Evolutionary conservation across 208 protist genomes (phyloP).

Genomic region (Kentomonas sorsogonicus): DNA sequence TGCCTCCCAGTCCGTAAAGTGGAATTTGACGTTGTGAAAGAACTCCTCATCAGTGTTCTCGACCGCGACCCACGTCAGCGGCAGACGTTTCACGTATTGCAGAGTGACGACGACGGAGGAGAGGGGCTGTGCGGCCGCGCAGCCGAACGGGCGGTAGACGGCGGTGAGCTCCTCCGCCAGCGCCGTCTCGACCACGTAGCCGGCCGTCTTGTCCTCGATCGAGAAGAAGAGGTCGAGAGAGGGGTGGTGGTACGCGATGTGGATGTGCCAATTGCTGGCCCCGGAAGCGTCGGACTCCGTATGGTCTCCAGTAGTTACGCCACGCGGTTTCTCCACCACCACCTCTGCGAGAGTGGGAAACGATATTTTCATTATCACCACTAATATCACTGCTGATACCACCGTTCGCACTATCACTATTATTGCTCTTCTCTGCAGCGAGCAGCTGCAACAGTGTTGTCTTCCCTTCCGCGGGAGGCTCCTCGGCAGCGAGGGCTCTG

Average conservation of each 20-base stretch:
- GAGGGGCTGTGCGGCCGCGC: not conserved
- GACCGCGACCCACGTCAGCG: constrained; percentile 22
- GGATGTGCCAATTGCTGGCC: too few species aligned
- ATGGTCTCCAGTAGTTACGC: too few species aligned
- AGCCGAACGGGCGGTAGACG: constrained; percentile 31
- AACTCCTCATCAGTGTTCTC: constrained; percentile 26
- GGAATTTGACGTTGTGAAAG: constrained; percentile 38
- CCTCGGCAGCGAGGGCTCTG: too few species aligned
- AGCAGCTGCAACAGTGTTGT: not conserved
- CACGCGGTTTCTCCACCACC: too few species aligned
- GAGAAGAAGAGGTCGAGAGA: constrained; percentile 24
- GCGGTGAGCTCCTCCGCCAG: constrained; percentile 20
- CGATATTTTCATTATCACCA: too few species aligned
- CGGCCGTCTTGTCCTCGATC: constrained; percentile 11
- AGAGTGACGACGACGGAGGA: constrained; percentile 3
- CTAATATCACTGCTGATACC: too few species aligned
- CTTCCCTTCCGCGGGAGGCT: not conserved
- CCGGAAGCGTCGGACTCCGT: too few species aligned
- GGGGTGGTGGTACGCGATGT: constrained; percentile 19
- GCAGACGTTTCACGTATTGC: constrained; percentile 17
- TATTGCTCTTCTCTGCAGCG: too few species aligned
- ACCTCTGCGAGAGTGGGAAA: too few species aligned
- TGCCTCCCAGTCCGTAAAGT: constrained; percentile 38
- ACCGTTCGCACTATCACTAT: too few species aligned
- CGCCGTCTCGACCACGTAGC: constrained; percentile 9